A percentile compares a stretch with the other conserved stretches of the same genome.
These are phyloP conservation scores for Rhizomucor pusillus DNA, from an alignment of 371 early-diverging fungal species.

Conservation along the genomic window DNA sequence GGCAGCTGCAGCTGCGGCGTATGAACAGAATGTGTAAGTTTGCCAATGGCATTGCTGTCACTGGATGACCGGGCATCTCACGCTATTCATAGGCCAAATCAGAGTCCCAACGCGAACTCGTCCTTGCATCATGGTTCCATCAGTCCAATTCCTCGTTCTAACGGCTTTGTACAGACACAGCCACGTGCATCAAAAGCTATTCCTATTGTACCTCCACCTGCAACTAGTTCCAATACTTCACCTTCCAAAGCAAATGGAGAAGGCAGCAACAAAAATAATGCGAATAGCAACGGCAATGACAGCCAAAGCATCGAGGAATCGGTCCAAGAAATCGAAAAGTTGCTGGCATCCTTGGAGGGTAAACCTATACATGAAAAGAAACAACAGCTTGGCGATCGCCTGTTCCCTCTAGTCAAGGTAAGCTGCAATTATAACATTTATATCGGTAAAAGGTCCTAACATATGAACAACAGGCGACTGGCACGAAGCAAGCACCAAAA, in stretches of 20 bases:
- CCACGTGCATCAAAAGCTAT: conserved; percentile 37
- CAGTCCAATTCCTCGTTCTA: conserved; percentile 1
- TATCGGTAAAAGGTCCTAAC: neutral
- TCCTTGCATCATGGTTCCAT: no score
- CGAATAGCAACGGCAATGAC: conserved; percentile 8
- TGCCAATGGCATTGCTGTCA: neutral
- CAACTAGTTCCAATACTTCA: neutral
- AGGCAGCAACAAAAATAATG: conserved; percentile 3
- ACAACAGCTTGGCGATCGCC: conserved; percentile 29
- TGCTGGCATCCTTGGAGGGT: conserved; percentile 19
- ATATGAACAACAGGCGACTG: conserved; percentile 17
- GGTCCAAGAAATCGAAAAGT: conserved; percentile 8
- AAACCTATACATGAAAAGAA: conserved; percentile 31
- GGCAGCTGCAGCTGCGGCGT: conserved; percentile 4
- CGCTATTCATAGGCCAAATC: neutral
- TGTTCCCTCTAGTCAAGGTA: conserved; percentile 38
- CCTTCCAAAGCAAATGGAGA: conserved; percentile 2
- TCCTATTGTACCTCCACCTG: conserved; percentile 26
- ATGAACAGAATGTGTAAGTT: conserved; percentile 9
- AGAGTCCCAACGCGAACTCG: conserved; percentile 7
- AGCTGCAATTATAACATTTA: neutral
- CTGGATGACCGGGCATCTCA: neutral
- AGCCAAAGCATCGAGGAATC: neutral
- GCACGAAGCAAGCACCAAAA: conserved; percentile 33
- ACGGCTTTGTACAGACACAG: conserved; percentile 4